Base-by-base conservation (phyloP, 78 protist species). In the Guillardia theta region DNA sequence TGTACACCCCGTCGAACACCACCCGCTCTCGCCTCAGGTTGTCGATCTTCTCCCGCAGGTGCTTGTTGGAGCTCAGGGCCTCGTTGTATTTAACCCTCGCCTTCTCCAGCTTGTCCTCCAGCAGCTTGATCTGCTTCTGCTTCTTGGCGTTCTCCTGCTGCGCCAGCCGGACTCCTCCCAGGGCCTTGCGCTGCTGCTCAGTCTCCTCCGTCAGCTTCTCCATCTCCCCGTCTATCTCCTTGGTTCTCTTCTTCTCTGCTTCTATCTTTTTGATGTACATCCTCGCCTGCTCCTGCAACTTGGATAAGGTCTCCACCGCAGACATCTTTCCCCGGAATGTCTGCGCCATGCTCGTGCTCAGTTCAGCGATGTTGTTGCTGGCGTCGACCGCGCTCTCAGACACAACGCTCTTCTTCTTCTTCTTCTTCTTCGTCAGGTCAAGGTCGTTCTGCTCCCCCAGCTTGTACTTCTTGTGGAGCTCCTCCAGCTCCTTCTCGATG, bases 1-100 rank as follows among this genome's bases (percentile, higher is more conserved):
- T 64, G 94, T 97, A 96, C 36, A 96, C 45, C 27, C 53, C 62
- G 88, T 97, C 98, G 46, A 96, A 97, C 27, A 96, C 96, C 15
- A 54, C 92, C 15, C 98, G 93, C 93, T 97, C 98, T 3, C 96
- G 87, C 36, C 98, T 88, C 21, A 98, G 96, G 88, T 83, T 92
- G 96, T 98, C 97, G 64, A 98, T 97, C 19, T 64, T 4, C 48
- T 96, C 98, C 0, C 97, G 97, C 10, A 96, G 95, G 48, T 53
- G n/a, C 46, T 76, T 88, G 95, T 98, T 98, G 62, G n/a, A 0
- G 9, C 96, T 76, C 4, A 96, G 93, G 6, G 96, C 97, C 64
- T 94, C 95, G 90, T 98, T 98, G 95, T 70, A 98, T 93, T 94
- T 95, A 58, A 94, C 87, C 33, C 95, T 83, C 8, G 64, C 8